These are phyloP conservation scores for Raffaelea arxii DNA, from an alignment of 2,329 filamentous ascomycete genomes.

Conservation along the genomic window DNA sequence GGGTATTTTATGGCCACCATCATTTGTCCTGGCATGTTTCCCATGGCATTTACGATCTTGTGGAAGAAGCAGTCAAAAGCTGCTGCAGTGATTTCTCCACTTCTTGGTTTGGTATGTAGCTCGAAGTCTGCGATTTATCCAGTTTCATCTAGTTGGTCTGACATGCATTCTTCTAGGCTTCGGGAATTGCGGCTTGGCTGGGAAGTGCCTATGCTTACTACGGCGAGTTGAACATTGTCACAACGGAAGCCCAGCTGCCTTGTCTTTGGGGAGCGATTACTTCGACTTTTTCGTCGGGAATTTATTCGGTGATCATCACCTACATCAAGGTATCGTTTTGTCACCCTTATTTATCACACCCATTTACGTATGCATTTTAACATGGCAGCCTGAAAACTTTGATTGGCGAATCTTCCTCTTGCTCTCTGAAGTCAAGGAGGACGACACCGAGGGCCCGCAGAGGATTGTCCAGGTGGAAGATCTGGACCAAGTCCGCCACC, in stretches of 20 bases:
- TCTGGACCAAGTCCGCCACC: slow-evolving; percentile 2
- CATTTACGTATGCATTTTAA: neutral
- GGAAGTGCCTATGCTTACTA: slow-evolving; percentile 2
- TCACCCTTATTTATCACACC: too few relatives aligned
- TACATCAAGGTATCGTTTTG: slow-evolving; percentile 1
- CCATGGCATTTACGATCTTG: slow-evolving; percentile 67
- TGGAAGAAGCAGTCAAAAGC: slow-evolving; percentile 72
- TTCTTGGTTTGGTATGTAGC: neutral
- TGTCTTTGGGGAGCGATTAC: slow-evolving; percentile 2
- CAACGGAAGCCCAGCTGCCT: slow-evolving; percentile 1
- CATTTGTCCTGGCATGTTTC: slow-evolving; percentile 75
- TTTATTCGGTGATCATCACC: slow-evolving; percentile 1
- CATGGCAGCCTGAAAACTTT: neutral
- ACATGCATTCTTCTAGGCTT: neutral
- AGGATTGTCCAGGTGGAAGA: neutral
- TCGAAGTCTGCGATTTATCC: too few relatives aligned
- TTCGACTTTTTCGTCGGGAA: slow-evolving; percentile 1
- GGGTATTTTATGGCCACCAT: slow-evolving; percentile 77
- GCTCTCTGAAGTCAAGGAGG: neutral
- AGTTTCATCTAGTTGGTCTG: neutral
- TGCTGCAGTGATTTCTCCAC: slow-evolving; percentile 27
- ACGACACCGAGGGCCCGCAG: neutral
- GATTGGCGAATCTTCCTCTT: slow-evolving; percentile 2
- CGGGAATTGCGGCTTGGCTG: slow-evolving; percentile 1
- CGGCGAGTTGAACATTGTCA: neutral